Evolutionary conservation across 768 basidiomycete species (phyloP), one percentile per base, ranked within the genome.

Genomic region (Amyloporia xantha): DNA sequence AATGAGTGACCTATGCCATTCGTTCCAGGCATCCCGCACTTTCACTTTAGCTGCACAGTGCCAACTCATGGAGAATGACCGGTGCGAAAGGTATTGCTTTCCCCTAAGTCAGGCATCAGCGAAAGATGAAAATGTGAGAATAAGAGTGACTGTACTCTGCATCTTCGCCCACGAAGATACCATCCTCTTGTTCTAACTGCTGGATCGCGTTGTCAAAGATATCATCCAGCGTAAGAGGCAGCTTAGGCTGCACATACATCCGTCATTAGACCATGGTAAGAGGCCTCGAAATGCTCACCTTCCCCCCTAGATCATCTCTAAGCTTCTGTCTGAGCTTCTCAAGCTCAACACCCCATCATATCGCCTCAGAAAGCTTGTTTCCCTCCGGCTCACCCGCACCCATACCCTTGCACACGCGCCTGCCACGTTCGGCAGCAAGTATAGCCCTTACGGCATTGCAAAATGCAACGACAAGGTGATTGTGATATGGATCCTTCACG

Each of bases 201-300:
- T 84, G 79, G 52, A 93, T 81, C 20, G 90, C 90, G 62, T 85
- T 81, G 56, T 81, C 73, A 59, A 88, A 91, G 36, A 82, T 78
- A 47, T 86, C 85, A 59, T 84, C 81, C 59, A 87, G 86, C 9
- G 67, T 68, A 20, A 47, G 68, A 52, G 78, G 66, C 60, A 84
- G 68, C 51, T 76, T 73, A 28, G 75, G 70, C 86, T 86, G 36
- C 30, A 41, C 37, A 36, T 12, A 26, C 41, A 12, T 11, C 19
- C 36, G 21, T 3, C 0, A 17, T 41, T 25, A 28, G 45, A 47
- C 27, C 10, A 41, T 30, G 33, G 5, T 20, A 5, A 39, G 3
- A 19, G 5, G n/a, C 3, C 19, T 11, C 6, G 30, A 37, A 21
- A 19, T 42, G 24, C 38, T 30, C 4, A 5, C 21, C 44, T 49